These are phyloP conservation scores for Sporothrix inflata DNA, from an alignment of 2,329 filamentous ascomycete species.

Conservation along the genomic window DNA sequence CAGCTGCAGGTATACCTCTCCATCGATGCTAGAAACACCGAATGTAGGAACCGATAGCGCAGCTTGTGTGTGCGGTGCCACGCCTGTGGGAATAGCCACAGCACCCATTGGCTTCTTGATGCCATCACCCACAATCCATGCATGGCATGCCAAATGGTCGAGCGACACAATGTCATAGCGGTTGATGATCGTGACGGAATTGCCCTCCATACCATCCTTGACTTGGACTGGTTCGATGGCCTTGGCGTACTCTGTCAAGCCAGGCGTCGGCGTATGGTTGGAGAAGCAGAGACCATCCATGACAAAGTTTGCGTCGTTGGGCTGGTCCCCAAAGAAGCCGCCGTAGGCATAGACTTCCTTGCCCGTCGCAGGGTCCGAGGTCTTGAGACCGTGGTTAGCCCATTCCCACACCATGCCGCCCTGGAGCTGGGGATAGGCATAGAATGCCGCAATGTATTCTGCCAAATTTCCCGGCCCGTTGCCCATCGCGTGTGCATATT, in stretches of 20 bases:
- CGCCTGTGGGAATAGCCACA: background rate
- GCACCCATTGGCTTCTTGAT: background rate
- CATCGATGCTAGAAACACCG: background rate
- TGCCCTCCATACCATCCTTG: background rate
- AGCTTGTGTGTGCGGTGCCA: background rate
- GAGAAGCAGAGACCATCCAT: background rate
- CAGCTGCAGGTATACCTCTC: background rate
- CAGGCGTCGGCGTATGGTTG: background rate
- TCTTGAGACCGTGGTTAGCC: slow-evolving; percentile 53
- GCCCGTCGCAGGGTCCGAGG: slow-evolving; percentile 57
- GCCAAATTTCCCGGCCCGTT: slow-evolving; percentile 60
- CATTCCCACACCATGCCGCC: slow-evolving; percentile 67
- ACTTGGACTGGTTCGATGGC: background rate
- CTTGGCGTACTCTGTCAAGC: background rate
- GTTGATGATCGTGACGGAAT: background rate
- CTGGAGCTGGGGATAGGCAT: slow-evolving; percentile 59
- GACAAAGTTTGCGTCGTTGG: background rate
- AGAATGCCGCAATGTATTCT: slow-evolving; percentile 66
- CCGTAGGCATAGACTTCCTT: background rate
- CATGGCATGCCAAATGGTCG: background rate
- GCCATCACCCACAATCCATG: background rate
- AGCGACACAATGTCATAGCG: background rate
- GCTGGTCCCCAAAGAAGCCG: background rate
- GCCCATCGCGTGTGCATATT: background rate
- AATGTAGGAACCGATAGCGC: background rate